phyloP scores from a whole-genome alignment of 805 yeast genomes.

The Cyberlindnera euphorbiae region DNA sequence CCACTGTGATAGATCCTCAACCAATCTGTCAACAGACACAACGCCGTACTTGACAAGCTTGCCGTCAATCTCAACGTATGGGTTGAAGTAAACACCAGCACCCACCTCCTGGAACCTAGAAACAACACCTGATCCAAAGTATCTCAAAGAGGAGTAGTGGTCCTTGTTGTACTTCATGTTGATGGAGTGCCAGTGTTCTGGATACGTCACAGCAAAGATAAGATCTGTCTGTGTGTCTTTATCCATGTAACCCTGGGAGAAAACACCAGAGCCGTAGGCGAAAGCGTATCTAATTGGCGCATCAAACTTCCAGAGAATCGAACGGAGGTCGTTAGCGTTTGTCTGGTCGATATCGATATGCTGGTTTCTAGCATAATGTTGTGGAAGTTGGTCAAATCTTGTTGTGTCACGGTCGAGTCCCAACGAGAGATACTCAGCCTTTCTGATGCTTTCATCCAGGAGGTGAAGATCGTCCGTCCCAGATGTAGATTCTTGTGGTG shows the following conservation, averaged over 20 bases:
- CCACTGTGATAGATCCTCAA: slow-evolving; percentile 80
- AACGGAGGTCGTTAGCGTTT: slow-evolving; percentile 37
- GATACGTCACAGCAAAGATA: slow-evolving; percentile 73
- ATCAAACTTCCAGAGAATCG: slow-evolving; percentile 51
- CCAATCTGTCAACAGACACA: slow-evolving; percentile 54
- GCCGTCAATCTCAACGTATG: slow-evolving; percentile 65
- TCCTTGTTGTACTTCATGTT: slow-evolving; percentile 63
- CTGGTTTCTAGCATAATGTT: slow-evolving; percentile 57
- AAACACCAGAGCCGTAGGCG: slow-evolving; percentile 95
- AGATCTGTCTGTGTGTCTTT: slow-evolving; percentile 75
- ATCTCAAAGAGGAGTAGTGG: slow-evolving; percentile 71
- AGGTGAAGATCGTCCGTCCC: slow-evolving; percentile 16
- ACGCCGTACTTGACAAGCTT: slow-evolving; percentile 80
- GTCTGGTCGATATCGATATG: slow-evolving; percentile 40
- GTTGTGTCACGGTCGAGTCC: slow-evolving; percentile 16
- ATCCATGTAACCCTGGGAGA: slow-evolving; percentile 57
- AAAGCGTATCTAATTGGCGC: slow-evolving; percentile 77
- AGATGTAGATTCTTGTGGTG: background rate
- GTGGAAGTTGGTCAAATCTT: slow-evolving; percentile 37
- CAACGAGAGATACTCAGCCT: slow-evolving; percentile 22
- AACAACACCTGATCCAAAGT: slow-evolving; percentile 55
- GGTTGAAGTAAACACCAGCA: slow-evolving; percentile 93
- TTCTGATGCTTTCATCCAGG: slow-evolving; percentile 24
- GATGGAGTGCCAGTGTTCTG: slow-evolving; percentile 69
- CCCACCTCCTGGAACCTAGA: slow-evolving; percentile 62